Conservation (phyloP, 306 rosid genomes). For the Myrica gale region DNA sequence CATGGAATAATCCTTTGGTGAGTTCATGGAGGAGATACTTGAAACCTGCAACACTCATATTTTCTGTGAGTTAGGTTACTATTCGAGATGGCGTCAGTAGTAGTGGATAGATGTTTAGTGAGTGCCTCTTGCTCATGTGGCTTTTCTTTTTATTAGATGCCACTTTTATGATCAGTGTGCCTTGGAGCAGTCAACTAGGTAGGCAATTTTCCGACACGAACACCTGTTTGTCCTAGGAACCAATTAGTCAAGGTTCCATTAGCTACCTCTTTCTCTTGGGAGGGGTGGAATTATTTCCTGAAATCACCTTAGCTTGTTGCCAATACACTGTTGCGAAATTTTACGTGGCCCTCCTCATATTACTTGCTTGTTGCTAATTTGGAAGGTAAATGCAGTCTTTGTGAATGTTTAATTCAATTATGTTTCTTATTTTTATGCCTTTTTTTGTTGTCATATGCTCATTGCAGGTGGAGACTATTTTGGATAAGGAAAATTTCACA, state of each 20-base stretch:
- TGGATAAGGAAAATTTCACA: conserved; percentile 85
- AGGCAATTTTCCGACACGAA: conserved; percentile 7
- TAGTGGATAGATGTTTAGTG: not conserved
- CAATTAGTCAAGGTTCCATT: not conserved
- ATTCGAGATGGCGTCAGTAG: not conserved
- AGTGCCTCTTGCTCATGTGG: not conserved
- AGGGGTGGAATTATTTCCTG: not conserved
- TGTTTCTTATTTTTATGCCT: conserved; percentile 6
- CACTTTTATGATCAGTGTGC: not conserved
- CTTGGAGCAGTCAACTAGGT: not conserved
- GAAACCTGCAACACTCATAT: not conserved
- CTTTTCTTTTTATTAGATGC: not conserved
- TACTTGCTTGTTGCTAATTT: not conserved
- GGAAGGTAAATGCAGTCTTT: conserved; percentile 11
- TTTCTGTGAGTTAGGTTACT: not conserved
- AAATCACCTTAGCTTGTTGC: not conserved
- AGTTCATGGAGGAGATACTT: too few relatives aligned
- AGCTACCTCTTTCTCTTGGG: not conserved
- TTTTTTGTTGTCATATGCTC: conserved; percentile 19
- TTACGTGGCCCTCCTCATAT: not conserved
- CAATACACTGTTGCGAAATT: not conserved
- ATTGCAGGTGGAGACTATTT: conserved; percentile 91
- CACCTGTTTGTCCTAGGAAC: conserved; percentile 7
- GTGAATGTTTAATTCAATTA: conserved; percentile 1
- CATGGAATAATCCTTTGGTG: too few relatives aligned